These are phyloP conservation scores for Colletotrichum sp. DNA, from an alignment of 2,329 filamentous ascomycete species.

Conservation along the genomic window DNA sequence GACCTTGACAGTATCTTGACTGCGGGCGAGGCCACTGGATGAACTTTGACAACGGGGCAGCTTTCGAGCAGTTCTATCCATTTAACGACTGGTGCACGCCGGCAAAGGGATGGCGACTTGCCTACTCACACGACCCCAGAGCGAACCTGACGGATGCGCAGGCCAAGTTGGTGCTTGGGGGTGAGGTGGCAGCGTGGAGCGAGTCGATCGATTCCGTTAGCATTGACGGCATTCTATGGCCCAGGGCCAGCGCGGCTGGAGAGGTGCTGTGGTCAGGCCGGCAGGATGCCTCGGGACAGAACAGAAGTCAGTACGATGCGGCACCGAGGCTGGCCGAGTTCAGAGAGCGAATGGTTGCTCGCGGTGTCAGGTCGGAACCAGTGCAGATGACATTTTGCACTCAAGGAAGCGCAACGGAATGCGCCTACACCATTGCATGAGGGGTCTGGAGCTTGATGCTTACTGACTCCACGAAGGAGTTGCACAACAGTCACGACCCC, in stretches of 20 bases:
- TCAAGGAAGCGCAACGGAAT: slow-evolving; percentile 51
- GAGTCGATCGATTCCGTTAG: slow-evolving; percentile 81
- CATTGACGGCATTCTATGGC: slow-evolving; percentile 80
- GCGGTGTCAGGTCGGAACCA: slow-evolving; percentile 67
- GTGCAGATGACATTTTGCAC: slow-evolving; percentile 78
- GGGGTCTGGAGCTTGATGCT: background rate
- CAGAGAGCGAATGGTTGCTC: slow-evolving; percentile 75
- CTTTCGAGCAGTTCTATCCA: slow-evolving; percentile 63
- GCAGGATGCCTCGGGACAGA: slow-evolving; percentile 68
- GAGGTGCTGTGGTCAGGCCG: slow-evolving; percentile 83
- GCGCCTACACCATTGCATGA: slow-evolving; percentile 9
- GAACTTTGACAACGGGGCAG: slow-evolving; percentile 66
- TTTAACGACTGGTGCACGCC: slow-evolving; percentile 85
- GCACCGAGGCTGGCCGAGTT: slow-evolving; percentile 74
- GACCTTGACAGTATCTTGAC: slow-evolving; percentile 70
- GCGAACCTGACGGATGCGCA: slow-evolving; percentile 64
- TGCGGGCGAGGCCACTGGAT: slow-evolving; percentile 84
- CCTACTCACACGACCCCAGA: slow-evolving; percentile 82
- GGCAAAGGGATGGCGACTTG: slow-evolving; percentile 79
- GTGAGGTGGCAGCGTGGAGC: slow-evolving; percentile 82
- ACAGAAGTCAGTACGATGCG: slow-evolving; percentile 74
- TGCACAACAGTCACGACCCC: background rate
- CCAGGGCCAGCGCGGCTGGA: slow-evolving; percentile 73
- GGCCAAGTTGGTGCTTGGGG: slow-evolving; percentile 75
- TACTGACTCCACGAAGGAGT: background rate